Base-by-base conservation (phyloP, 495 filamentous ascomycete species). In the Aspergillus cristatus region DNA sequence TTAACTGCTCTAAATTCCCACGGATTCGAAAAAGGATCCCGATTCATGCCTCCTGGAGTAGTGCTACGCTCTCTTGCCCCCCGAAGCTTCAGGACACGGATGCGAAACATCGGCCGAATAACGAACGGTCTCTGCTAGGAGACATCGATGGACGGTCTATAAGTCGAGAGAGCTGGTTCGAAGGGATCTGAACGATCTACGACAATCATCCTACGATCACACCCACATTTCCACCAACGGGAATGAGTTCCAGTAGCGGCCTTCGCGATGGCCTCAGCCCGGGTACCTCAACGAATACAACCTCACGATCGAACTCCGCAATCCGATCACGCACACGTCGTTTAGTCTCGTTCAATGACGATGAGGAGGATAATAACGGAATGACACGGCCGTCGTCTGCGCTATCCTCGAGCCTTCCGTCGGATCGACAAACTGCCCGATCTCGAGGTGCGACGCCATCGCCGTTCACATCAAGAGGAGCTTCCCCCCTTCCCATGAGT, bases 401-500 rank as follows among this genome's bases (percentile, higher is more conserved):
- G 22, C 39, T 59, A 8, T 62, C 57, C 7, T 47, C 54, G 4
- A 52, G 47, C 31, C 43, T 57, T 13, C 52, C 52, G 26, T 28
- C 45, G 12, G 57, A 57, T 2, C 22, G 33, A 6, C 53, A 57
- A 14, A 47, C 56, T 4, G 40, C 57, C 13, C 60, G 57, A 11
- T 67, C 67, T 22, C 58, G 65, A 28, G 58, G 60, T 26, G 50
- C 54, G 26, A 66, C 62, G 24, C 63, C 63, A 11, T 70, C 67
- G 16, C 64, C 67, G 13, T 57, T 58, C 24, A 50, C 62, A 18
- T 68, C 70, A 25, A 62, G 67, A 35, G 54, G 62, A 31, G 51
- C 54, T 13, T 75, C 71, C 25, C 69, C 71, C 25, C 58, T 71
- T 29, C 67, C 70, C 7, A 63, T 57, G 53, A 65, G 51, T 43